A percentile compares a stretch with the other conserved stretches of the same genome.
These are phyloP conservation scores for Xylaria sp. DNA, from an alignment of 495 filamentous ascomycete genomes.

Conservation along the genomic window DNA sequence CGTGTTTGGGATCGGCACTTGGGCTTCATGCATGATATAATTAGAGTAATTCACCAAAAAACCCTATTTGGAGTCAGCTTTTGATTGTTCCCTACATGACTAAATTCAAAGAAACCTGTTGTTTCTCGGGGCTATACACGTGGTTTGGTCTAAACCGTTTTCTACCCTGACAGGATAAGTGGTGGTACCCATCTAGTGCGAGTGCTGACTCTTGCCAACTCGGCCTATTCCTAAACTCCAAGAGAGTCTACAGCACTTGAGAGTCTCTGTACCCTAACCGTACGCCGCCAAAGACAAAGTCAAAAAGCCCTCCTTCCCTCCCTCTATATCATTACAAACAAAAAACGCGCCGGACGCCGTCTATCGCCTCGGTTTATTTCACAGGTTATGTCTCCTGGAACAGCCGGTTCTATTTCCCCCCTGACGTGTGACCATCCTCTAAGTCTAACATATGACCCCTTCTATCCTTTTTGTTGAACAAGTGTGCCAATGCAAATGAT, in stretches of 20 bases:
- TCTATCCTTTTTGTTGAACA: neutral
- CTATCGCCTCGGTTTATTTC: conserved; percentile 11
- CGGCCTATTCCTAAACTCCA: conserved; percentile 39
- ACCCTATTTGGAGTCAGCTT: neutral
- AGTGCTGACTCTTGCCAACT: neutral
- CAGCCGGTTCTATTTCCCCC: neutral
- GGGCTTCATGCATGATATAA: neutral
- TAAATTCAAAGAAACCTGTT: neutral
- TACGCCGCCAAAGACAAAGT: conserved; percentile 16
- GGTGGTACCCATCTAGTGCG: neutral
- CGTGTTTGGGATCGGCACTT: neutral
- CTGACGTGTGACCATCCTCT: neutral
- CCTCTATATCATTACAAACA: neutral
- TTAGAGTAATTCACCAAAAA: neutral
- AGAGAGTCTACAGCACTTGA: conserved; percentile 63
- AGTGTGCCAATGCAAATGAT: neutral
- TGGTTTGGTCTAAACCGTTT: neutral
- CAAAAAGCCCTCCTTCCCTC: neutral
- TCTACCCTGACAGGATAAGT: neutral
- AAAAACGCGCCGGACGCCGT: neutral
- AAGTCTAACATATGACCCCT: neutral
- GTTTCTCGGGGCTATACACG: neutral
- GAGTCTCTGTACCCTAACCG: conserved; percentile 41
- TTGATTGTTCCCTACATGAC: neutral
- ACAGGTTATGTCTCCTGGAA: neutral